Conservation (phyloP, 2,329 filamentous ascomycete species). For the Diaporthe sp. region DNA sequence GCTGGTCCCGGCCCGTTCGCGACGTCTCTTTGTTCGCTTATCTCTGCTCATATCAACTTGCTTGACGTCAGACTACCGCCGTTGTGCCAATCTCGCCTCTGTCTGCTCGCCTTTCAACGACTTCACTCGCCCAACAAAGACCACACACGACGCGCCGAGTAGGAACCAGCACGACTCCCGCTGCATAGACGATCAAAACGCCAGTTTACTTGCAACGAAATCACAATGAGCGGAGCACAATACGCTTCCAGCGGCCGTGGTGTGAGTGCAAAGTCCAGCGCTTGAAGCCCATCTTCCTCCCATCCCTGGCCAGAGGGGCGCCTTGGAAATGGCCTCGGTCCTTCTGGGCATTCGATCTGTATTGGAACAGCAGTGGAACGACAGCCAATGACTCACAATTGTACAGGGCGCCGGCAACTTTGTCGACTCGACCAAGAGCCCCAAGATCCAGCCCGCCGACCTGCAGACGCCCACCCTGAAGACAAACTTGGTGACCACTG, state of each 20-base stretch:
- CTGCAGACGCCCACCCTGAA: slow-evolving; percentile 89
- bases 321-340: slow-evolving; percentile 70
- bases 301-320: slow-evolving; percentile 15
- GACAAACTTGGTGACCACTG: slow-evolving; percentile 86
- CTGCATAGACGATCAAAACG: background rate
- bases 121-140: background rate
- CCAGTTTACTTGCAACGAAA: background rate
- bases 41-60: slow-evolving; percentile 1
- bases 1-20: slow-evolving; percentile 29
- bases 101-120: slow-evolving; percentile 26
- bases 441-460: slow-evolving; percentile 69
- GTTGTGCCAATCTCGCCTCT: slow-evolving; percentile 7
- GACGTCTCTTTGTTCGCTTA: slow-evolving; percentile 21
- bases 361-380: background rate
- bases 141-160: background rate
- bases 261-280: background rate
- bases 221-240: slow-evolving; percentile 17
- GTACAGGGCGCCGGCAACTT: slow-evolving; percentile 77
- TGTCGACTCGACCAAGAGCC: slow-evolving; percentile 64
- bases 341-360: too few species aligned
- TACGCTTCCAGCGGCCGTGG: slow-evolving; percentile 12
- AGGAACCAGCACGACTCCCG: background rate
- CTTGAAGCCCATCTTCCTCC: background rate
- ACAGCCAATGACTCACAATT: background rate
- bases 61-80: slow-evolving; percentile 14